A percentile compares a stretch with the other conserved stretches of the same genome.
phyloP scores from a whole-genome alignment of 176 grass and related monocot species.

The Cenchrus fungigraminus region DNA sequence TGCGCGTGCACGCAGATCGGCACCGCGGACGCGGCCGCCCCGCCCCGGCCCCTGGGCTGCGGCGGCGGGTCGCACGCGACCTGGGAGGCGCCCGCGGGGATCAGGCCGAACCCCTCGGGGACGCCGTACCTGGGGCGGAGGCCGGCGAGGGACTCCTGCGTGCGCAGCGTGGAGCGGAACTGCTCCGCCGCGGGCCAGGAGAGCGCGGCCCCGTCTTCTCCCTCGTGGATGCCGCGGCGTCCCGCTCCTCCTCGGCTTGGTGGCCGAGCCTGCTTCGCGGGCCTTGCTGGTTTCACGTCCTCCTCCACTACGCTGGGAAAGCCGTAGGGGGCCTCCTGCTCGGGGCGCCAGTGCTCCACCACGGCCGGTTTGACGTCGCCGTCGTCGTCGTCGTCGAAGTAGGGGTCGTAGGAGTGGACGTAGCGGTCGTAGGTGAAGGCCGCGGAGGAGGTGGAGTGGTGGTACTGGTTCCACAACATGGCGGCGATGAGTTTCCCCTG shows the following conservation, averaged over 20 bases:
- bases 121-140: slow-evolving; percentile 42
- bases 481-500: not conserved
- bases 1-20: slow-evolving; percentile 45
- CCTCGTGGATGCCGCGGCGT: not conserved
- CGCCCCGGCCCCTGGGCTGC: not conserved
- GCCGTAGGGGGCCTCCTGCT: not conserved
- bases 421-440: not conserved
- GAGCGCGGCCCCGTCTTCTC: slow-evolving; percentile 7
- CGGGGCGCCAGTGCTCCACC: slow-evolving; percentile 36
- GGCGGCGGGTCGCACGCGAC: slow-evolving; percentile 31
- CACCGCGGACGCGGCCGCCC: not conserved
- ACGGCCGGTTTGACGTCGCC: slow-evolving; percentile 43
- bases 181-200: slow-evolving; percentile 43
- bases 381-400: not conserved
- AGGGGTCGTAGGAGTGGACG: not conserved
- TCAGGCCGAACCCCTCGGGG: slow-evolving; percentile 47
- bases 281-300: slow-evolving; percentile 27
- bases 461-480: slow-evolving; percentile 37
- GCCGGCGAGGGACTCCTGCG: slow-evolving; percentile 35
- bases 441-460: not conserved
- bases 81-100: slow-evolving; percentile 18
- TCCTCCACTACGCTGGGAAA: not conserved
- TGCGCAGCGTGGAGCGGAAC: slow-evolving; percentile 42
- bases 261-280: not conserved
- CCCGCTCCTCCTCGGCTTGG: not conserved